Evolutionary conservation across 495 filamentous ascomycete species (phyloP).

Genomic region (Aspergillus sclerotiicarbonarius): DNA sequence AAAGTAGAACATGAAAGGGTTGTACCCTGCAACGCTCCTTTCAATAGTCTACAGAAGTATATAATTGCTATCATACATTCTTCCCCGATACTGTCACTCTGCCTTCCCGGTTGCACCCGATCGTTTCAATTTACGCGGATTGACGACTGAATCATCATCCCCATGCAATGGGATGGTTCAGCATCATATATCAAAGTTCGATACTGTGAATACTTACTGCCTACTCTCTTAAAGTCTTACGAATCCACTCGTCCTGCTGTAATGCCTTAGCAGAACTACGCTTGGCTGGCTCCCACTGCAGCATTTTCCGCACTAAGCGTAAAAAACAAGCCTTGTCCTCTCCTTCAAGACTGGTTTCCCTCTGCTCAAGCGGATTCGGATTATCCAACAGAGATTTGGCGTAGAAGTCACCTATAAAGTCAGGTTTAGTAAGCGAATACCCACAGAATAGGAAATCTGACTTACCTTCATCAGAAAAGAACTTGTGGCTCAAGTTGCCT

Average conservation of each 20-base stretch:
- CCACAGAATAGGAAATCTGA: not conserved
- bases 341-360: constrained; percentile 22
- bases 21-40: no score
- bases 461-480: constrained; percentile 19
- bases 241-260: constrained; percentile 29
- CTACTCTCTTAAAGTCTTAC: not conserved
- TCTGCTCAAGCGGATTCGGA: constrained; percentile 30
- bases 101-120: no score
- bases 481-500: constrained; percentile 21
- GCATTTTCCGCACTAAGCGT: constrained; percentile 35
- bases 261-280: constrained; percentile 25
- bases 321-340: constrained; percentile 29
- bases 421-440: constrained; percentile 1
- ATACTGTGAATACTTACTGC: no score
- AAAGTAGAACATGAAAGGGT: no score
- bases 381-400: constrained; percentile 12
- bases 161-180: no score
- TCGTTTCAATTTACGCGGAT: no score
- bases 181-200: no score
- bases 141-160: no score
- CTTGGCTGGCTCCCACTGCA: constrained; percentile 30
- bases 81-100: no score
- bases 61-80: no score
- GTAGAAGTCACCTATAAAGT: constrained; percentile 18
- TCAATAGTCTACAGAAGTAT: no score